Evolutionary conservation across 2,329 filamentous ascomycete species (phyloP).

Genomic region (Beauveria bassiana): DNA sequence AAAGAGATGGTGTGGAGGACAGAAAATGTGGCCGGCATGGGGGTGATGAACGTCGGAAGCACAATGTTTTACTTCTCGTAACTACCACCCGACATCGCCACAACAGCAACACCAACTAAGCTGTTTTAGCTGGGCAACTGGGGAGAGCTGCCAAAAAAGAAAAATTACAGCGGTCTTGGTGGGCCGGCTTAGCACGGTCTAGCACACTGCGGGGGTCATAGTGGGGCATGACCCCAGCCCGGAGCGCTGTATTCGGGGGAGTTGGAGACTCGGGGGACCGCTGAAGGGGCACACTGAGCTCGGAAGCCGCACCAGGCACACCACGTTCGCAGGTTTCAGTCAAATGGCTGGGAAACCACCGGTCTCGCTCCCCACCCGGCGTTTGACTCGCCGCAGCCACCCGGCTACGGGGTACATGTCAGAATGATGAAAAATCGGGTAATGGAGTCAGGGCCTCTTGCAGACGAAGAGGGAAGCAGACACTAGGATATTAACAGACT

Average conservation of each 20-base stretch:
- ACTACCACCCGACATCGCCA: slow-evolving; percentile 7
- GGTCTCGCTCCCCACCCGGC: slow-evolving; percentile 1
- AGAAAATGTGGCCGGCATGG: neutral
- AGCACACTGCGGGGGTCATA: slow-evolving; percentile 1
- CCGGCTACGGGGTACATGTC: neutral
- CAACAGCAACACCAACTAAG: neutral
- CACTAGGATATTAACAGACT: too few species aligned
- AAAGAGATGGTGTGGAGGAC: neutral
- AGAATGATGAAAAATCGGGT: slow-evolving; percentile 9
- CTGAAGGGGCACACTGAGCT: neutral
- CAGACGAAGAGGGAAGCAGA: too few species aligned
- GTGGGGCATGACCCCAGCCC: neutral
- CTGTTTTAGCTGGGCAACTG: neutral
- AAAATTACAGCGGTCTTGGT: neutral
- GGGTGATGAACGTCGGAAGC: neutral
- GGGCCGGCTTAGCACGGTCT: slow-evolving; percentile 7
- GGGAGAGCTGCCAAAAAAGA: neutral
- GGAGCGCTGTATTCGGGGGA: neutral
- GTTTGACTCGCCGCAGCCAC: slow-evolving; percentile 5
- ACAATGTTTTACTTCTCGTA: slow-evolving; percentile 2
- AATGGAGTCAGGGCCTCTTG: neutral
- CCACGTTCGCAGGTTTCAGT: neutral
- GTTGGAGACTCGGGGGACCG: neutral
- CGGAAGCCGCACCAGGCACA: neutral
- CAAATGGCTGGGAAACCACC: slow-evolving; percentile 4